A percentile compares a stretch with the other conserved stretches of the same genome.
Conservation (phyloP, 78 protist species). For the Guillardia theta region DNA sequence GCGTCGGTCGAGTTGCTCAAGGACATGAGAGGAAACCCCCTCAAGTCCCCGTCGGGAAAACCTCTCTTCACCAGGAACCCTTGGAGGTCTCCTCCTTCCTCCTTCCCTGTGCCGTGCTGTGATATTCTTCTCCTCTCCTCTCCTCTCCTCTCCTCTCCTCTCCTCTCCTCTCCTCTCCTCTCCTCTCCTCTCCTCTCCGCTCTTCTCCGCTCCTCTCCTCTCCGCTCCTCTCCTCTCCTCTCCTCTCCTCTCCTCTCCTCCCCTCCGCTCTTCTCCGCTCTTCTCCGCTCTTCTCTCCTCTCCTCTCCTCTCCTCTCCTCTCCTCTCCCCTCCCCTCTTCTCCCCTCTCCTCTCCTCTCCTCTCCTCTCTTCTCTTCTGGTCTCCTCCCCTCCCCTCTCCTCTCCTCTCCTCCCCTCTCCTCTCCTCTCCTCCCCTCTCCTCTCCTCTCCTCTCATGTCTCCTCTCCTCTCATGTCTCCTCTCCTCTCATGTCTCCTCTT, state of each 20-base stretch:
- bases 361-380: not conserved
- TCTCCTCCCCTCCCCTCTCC: not conserved
- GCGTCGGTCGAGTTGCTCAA: not conserved
- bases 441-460: not conserved
- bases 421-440: not conserved
- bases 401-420: not conserved
- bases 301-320: not conserved
- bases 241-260: not conserved
- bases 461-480: too few species aligned
- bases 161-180: not conserved
- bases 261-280: not conserved
- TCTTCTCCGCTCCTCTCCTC: not conserved
- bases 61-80: not conserved
- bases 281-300: not conserved
- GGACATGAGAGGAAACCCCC: not conserved
- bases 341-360: not conserved
- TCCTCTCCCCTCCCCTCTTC: not conserved
- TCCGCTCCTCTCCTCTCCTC: not conserved
- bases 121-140: too few species aligned
- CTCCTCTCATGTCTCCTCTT: too few species aligned
- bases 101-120: too few species aligned
- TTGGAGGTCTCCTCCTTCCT: not conserved
- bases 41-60: not conserved
- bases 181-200: not conserved
- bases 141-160: not conserved